Base-by-base conservation (phyloP, 1,139 yeast genomes). In the Lodderomyces orthopsilosis region DNA sequence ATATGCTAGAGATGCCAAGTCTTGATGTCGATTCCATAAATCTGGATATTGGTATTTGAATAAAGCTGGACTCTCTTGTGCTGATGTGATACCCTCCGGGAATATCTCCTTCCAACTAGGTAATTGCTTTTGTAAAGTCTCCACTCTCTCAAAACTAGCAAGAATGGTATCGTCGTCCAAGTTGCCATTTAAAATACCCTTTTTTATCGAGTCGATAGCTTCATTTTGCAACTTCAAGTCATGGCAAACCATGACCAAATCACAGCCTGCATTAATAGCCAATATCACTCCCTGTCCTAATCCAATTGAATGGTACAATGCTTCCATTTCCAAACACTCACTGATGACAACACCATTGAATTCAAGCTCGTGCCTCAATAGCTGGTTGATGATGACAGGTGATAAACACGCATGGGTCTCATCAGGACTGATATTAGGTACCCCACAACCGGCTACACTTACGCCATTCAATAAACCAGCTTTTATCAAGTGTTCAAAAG, bases 301-400 rank as follows among this genome's bases (percentile, higher is more conserved):
- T 1, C 88, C 88, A 23, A 81, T 76, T 14, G 81, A 77, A 46
- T 77, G 81, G 55, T 78, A 79, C 28, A 82, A 61, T 0, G 85
- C 79, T 46, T 81, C 85, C 81, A 81, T 74, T 53, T 81, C 87
- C 41, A 82, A 62, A 54, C 86, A 81, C 54, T 81, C 88, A 50
- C 81, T 71, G 8, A 81, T 66, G n/a, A 79, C 83, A 30, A 81
- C 73, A 1, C 86, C 86, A 17, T 79, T 69, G 54, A 77, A 81
- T 1, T 73, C 71, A 52, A 81, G 56, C 21, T 80, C 80, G 32
- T 69, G 65, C 27, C 88, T 61, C 30, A 82, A 61, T 30, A 81
- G 58, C 42, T 74, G 79, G 38, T 72, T 71, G n/a, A 81, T 65
- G 3, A 82, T 65, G n/a, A 74, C 62, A 4, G 85, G 85, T 18